These are phyloP conservation scores for Penicillium taxi DNA, from an alignment of 495 filamentous ascomycete species.

Conservation along the genomic window DNA sequence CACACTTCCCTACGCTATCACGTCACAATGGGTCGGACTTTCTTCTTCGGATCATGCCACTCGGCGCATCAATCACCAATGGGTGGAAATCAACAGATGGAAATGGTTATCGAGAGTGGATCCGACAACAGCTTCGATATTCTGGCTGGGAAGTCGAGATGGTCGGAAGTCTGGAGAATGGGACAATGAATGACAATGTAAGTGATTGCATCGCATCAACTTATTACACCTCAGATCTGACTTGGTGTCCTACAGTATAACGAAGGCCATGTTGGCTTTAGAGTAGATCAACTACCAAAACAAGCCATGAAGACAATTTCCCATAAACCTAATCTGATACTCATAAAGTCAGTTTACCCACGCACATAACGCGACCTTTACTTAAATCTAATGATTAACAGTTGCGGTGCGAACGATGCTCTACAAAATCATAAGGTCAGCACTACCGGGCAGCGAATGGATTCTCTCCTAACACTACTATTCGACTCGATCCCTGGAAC, in stretches of 20 bases:
- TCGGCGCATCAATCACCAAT: conserved; percentile 52
- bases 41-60: conserved; percentile 42
- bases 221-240: conserved; percentile 3
- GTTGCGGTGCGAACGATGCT: conserved; percentile 45
- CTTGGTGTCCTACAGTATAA: no score
- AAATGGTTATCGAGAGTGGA: conserved; percentile 45
- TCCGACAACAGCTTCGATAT: conserved; percentile 32
- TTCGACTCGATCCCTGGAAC: conserved; percentile 32
- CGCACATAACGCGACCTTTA: background rate
- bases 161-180: conserved; percentile 38
- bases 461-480: conserved; percentile 28
- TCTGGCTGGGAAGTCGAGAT: conserved; percentile 41
- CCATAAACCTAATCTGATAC: conserved; percentile 41
- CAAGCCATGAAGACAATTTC: conserved; percentile 24
- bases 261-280: conserved; percentile 43
- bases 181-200: conserved; percentile 45
- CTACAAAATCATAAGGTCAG: conserved; percentile 25
- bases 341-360: conserved; percentile 27
- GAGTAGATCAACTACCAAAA: conserved; percentile 36
- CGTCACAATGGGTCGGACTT: no score
- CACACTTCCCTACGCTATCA: no score
- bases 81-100: conserved; percentile 43
- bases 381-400: conserved; percentile 3
- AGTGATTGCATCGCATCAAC: conserved; percentile 1
- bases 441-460: conserved; percentile 21